Percentiles rank a stretch among this genome's conserved stretches.
Conservation (phyloP, 495 filamentous ascomycete genomes). For the Penicillium goetzii region DNA sequence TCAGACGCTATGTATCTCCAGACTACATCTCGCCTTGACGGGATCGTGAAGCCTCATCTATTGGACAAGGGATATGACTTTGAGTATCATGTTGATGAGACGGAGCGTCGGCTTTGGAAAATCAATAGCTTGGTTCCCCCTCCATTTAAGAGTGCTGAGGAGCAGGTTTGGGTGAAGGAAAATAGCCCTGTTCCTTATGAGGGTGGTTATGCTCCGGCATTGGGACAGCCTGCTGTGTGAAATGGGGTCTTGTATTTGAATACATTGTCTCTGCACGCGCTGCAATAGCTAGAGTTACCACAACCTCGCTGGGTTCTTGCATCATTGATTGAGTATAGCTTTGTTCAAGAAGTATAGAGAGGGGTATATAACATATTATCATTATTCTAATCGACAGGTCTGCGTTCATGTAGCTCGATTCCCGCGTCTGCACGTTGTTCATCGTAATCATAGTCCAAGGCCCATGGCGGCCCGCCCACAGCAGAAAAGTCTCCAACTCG, state of each 20-base stretch:
- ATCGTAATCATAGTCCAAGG: slow-evolving; percentile 11
- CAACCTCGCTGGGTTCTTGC: neutral
- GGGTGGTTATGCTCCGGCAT: slow-evolving; percentile 38
- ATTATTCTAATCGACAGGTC: slow-evolving; percentile 4
- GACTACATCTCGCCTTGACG: slow-evolving; percentile 20
- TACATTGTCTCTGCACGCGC: neutral
- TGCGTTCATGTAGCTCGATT: slow-evolving; percentile 4
- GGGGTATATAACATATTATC: neutral
- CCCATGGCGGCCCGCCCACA: neutral
- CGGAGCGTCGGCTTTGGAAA: slow-evolving; percentile 33
- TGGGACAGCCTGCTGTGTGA: neutral
- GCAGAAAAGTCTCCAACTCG: slow-evolving; percentile 5
- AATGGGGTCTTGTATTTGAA: too few relatives aligned
- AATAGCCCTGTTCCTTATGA: slow-evolving; percentile 26
- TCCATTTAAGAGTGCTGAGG: slow-evolving; percentile 23
- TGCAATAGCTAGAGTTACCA: neutral
- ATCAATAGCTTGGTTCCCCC: slow-evolving; percentile 35
- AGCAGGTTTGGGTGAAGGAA: slow-evolving; percentile 28
- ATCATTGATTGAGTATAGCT: neutral
- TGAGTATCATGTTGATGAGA: slow-evolving; percentile 35
- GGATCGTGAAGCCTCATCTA: slow-evolving; percentile 28
- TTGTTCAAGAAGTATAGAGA: neutral
- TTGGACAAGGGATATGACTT: slow-evolving; percentile 30
- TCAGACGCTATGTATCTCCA: slow-evolving; percentile 7
- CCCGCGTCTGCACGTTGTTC: too few relatives aligned